Evolutionary conservation across 768 basidiomycete species (phyloP).

Genomic region (Pulveroboletus sp.): DNA sequence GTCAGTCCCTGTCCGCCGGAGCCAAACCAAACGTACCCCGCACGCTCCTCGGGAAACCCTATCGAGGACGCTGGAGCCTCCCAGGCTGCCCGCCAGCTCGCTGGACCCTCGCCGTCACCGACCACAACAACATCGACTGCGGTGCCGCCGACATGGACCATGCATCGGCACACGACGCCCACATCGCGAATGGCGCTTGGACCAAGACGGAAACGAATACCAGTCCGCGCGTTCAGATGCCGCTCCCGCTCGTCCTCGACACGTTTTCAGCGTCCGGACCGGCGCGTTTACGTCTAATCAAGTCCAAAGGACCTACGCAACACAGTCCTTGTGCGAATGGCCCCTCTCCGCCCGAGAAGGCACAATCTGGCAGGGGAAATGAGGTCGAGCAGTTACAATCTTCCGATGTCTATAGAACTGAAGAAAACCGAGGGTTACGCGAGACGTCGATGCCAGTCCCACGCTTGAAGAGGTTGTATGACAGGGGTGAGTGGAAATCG

Average conservation of each 20-base stretch:
- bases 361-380: background rate
- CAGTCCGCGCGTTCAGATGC: background rate
- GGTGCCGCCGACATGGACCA: background rate
- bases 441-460: background rate
- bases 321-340: background rate
- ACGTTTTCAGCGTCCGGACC: background rate
- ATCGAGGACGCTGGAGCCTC: background rate
- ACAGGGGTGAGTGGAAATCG: constrained; percentile 9
- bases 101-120: background rate
- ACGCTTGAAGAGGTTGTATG: constrained; percentile 3
- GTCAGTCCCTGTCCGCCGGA: background rate
- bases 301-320: background rate
- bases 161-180: background rate
- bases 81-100: background rate
- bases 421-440: background rate
- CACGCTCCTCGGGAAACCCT: constrained; percentile 13
- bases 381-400: background rate
- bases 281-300: background rate
- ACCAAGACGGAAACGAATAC: background rate
- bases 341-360: background rate
- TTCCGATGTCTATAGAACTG: too few relatives aligned
- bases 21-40: constrained; percentile 2
- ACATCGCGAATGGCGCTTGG: background rate
- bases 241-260: constrained; percentile 4
- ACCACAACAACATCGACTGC: background rate